These are phyloP conservation scores for Trichoderma orchidacearum DNA, from an alignment of 495 filamentous ascomycete species.

Conservation along the genomic window DNA sequence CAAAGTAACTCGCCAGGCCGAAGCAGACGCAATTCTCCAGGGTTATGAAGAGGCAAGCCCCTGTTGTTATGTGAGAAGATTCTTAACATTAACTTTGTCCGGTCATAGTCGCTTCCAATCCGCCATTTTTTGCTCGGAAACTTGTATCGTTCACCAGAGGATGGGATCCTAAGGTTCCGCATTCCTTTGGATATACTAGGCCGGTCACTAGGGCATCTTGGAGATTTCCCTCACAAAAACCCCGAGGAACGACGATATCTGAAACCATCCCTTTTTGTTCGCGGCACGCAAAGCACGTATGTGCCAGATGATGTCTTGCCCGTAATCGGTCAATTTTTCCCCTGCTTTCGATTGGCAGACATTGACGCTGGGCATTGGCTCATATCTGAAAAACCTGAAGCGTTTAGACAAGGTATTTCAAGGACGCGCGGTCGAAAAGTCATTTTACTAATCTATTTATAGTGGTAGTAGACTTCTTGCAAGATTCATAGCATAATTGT, in stretches of 20 bases:
- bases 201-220: constrained; percentile 46
- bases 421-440: background rate
- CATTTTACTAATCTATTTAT: background rate
- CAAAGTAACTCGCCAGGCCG: constrained; percentile 49
- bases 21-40: constrained; percentile 68
- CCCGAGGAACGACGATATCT: constrained; percentile 47
- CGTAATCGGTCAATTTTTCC: constrained; percentile 80
- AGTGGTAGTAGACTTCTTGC: background rate
- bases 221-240: constrained; percentile 72
- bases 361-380: constrained; percentile 90
- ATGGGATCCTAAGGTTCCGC: constrained; percentile 24
- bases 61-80: background rate
- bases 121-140: constrained; percentile 95
- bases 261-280: constrained; percentile 69
- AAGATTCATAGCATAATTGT: background rate
- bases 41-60: constrained; percentile 52
- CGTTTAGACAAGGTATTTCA: constrained; percentile 61
- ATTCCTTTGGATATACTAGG: constrained; percentile 42
- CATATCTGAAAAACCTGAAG: constrained; percentile 82
- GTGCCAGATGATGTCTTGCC: constrained; percentile 81
- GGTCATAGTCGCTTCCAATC: constrained; percentile 48
- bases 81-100: background rate
- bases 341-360: constrained; percentile 63
- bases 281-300: constrained; percentile 74
- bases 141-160: constrained; percentile 36